Evolutionary conservation across 495 filamentous ascomycete genomes (phyloP).

Genomic region (Halenospora varia): DNA sequence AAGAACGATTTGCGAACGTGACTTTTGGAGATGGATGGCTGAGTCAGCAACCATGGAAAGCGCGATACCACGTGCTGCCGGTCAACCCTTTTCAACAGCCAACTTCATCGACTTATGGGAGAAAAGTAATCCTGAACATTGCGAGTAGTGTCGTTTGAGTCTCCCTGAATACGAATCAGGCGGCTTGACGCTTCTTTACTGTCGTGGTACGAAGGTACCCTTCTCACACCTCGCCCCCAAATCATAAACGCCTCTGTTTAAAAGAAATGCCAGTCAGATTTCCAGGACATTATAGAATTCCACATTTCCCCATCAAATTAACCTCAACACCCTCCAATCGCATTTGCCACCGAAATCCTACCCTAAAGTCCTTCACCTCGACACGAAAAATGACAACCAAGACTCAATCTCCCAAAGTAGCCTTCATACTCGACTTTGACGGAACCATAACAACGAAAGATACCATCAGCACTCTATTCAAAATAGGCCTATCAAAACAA

Average conservation of each 20-base stretch:
- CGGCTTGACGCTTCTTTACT: too few relatives aligned
- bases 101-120: too few relatives aligned
- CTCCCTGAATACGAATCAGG: too few relatives aligned
- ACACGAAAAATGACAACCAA: background rate
- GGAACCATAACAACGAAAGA: constrained; percentile 21
- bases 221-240: background rate
- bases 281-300: too few relatives aligned
- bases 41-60: too few relatives aligned
- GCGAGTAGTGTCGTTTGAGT: too few relatives aligned
- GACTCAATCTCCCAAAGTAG: background rate
- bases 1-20: too few relatives aligned
- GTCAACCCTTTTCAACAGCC: too few relatives aligned
- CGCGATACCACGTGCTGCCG: too few relatives aligned
- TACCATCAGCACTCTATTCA: constrained; percentile 11
- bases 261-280: background rate
- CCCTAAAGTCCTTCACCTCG: background rate
- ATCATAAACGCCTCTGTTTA: background rate
- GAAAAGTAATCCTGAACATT: too few relatives aligned
- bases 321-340: background rate
- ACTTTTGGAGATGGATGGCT: too few relatives aligned
- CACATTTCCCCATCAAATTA: background rate
- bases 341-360: background rate
- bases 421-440: constrained; percentile 22
- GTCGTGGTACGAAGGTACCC: too few relatives aligned
- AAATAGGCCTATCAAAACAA: constrained; percentile 9